phyloP scores from a whole-genome alignment of 257 asterid genomes.

The Dorcoceras hygrometricum region DNA sequence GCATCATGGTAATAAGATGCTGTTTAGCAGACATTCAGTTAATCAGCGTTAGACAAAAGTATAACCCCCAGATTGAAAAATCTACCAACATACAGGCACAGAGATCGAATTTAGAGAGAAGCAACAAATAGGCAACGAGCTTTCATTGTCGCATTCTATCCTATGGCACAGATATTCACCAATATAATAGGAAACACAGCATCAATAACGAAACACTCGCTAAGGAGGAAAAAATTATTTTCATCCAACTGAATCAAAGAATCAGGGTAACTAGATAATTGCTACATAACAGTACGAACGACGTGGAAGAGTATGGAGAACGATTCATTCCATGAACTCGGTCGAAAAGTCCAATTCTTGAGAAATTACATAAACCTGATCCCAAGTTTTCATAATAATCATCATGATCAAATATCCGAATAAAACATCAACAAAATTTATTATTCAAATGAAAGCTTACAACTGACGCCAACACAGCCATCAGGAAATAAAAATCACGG shows the following conservation, averaged over 20 bases:
- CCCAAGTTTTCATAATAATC: not conserved
- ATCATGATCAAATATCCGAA: not conserved
- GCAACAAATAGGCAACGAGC: not conserved
- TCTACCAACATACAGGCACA: not conserved
- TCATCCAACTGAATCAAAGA: not conserved
- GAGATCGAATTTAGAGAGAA: not conserved
- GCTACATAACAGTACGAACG: not conserved
- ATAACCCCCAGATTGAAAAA: not conserved
- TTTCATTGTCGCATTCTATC: not conserved
- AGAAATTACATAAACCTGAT: not conserved
- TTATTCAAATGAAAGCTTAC: not conserved
- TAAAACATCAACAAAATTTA: not conserved
- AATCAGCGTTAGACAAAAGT: not conserved
- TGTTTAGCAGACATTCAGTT: not conserved
- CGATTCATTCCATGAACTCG: too few species aligned
- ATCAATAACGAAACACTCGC: not conserved
- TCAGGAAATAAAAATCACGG: constrained; percentile 27
- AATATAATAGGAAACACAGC: too few species aligned
- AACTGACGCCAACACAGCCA: not conserved
- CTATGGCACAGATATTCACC: not conserved
- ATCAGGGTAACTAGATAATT: not conserved
- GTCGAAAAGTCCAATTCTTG: not conserved
- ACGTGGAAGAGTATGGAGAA: not conserved
- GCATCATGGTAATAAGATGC: too few species aligned
- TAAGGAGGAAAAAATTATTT: not conserved